Evolutionary conservation across 1,139 yeast genomes (phyloP).

Genomic region (Pichia sp.): DNA sequence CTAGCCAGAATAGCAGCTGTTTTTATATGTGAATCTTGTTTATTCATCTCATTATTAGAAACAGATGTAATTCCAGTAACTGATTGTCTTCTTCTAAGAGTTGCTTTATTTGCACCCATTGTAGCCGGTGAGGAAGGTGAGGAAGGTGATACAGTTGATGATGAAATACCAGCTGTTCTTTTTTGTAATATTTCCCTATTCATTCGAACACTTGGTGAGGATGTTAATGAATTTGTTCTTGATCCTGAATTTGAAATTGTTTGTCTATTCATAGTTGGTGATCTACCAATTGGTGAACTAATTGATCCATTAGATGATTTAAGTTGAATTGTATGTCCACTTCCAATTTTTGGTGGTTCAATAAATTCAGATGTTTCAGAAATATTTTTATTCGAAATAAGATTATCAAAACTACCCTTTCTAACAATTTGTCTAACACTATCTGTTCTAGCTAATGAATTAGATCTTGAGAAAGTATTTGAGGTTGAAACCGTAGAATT

Average conservation of each 20-base stretch:
- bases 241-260: slow-evolving; percentile 4
- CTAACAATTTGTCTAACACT: background rate
- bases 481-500: background rate
- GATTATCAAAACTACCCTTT: background rate
- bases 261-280: slow-evolving; percentile 2
- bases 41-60: background rate
- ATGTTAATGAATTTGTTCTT: slow-evolving; percentile 3
- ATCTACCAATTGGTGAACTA: slow-evolving; percentile 2
- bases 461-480: slow-evolving; percentile 4
- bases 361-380: background rate
- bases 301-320: slow-evolving; percentile 6
- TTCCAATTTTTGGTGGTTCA: slow-evolving; percentile 12
- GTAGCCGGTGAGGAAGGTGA: too few species aligned
- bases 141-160: background rate
- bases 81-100: slow-evolving; percentile 6
- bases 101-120: background rate
- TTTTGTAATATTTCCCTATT: background rate
- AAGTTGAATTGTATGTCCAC: background rate
- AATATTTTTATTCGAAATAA: background rate
- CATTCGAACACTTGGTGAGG: background rate
- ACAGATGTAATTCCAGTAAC: slow-evolving; percentile 1
- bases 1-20: slow-evolving; percentile 22
- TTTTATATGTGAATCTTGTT: slow-evolving; percentile 10
- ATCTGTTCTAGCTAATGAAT: slow-evolving; percentile 13
- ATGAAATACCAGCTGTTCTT: background rate